Evolutionary conservation across 225 moss, liverwort and hornwort genomes (phyloP).

Genomic region (Physcomitrium patens): DNA sequence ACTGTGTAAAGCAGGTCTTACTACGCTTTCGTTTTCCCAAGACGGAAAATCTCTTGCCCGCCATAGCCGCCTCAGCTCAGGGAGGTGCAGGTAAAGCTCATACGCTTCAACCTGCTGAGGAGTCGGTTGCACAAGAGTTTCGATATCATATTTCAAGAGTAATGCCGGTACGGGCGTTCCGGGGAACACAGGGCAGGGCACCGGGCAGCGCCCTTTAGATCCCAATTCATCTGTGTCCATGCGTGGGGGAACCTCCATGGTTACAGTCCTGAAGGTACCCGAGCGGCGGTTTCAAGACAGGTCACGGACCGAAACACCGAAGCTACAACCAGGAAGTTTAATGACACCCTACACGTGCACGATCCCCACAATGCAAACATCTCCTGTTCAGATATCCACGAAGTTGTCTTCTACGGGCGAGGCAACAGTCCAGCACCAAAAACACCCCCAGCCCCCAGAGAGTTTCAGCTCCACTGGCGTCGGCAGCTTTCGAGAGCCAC

Average conservation of each 20-base stretch:
- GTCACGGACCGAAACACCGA: constrained; percentile 16
- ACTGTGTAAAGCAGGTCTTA: constrained; percentile 73
- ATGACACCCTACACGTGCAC: constrained; percentile 34
- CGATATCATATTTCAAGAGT: constrained; percentile 71
- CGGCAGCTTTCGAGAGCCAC: neutral
- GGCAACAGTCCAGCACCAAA: too few relatives aligned
- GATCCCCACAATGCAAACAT: constrained; percentile 50
- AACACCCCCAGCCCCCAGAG: too few relatives aligned
- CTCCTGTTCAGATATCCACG: constrained; percentile 32
- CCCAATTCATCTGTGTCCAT: constrained; percentile 34
- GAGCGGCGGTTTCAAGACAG: neutral
- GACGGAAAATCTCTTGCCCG: constrained; percentile 27
- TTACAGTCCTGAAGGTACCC: constrained; percentile 5
- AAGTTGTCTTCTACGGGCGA: neutral
- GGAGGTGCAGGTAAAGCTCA: constrained; percentile 67
- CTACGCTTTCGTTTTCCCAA: constrained; percentile 62
- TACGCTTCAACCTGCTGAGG: constrained; percentile 72
- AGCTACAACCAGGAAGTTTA: constrained; percentile 19
- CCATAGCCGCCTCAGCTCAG: constrained; percentile 64
- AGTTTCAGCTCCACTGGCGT: too few relatives aligned
- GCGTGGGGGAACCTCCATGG: constrained; percentile 36
- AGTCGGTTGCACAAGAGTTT: constrained; percentile 64
- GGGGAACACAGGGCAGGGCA: constrained; percentile 41
- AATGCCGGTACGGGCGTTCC: constrained; percentile 47
- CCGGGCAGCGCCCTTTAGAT: constrained; percentile 12